A percentile compares a stretch with the other conserved stretches of the same genome.
phyloP scores from a whole-genome alignment of 192 early-diverging fungal species.

The Spinellus fusiger region DNA sequence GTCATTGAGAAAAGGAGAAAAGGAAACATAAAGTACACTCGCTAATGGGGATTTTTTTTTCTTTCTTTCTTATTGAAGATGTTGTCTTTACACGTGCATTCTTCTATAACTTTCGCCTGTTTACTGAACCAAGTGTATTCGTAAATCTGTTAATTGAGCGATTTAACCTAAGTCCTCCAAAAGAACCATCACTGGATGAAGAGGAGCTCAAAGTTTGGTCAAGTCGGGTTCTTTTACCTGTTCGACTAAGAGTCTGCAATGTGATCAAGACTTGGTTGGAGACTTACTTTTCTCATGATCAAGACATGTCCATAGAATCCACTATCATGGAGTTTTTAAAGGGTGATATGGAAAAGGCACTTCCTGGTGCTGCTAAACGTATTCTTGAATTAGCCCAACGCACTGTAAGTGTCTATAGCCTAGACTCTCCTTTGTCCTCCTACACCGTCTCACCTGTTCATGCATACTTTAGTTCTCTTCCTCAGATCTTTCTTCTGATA shows the following conservation, averaged over 20 bases:
- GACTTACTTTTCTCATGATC: constrained; percentile 48
- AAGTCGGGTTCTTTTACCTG: constrained; percentile 51
- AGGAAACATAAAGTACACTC: background rate
- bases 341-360: constrained; percentile 61
- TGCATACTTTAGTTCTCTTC: constrained; percentile 1
- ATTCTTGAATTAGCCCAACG: constrained; percentile 71
- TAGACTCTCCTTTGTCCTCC: background rate
- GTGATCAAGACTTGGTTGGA: constrained; percentile 76
- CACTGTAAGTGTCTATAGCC: constrained; percentile 34
- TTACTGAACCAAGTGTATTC: constrained; percentile 57
- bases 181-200: constrained; percentile 32
- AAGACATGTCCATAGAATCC: constrained; percentile 60
- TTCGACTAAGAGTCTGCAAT: constrained; percentile 65
- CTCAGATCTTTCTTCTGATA: background rate
- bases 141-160: constrained; percentile 52
- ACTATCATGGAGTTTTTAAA: constrained; percentile 61
- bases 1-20: background rate
- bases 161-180: constrained; percentile 45
- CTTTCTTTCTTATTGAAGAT: constrained; percentile 7
- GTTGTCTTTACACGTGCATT: constrained; percentile 51
- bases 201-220: constrained; percentile 52
- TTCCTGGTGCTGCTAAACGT: constrained; percentile 59
- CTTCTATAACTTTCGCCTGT: constrained; percentile 73
- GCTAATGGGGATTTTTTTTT: background rate
- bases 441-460: background rate